phyloP scores from a whole-genome alignment of 305 asterid species.

The Plantago coronopus region DNA sequence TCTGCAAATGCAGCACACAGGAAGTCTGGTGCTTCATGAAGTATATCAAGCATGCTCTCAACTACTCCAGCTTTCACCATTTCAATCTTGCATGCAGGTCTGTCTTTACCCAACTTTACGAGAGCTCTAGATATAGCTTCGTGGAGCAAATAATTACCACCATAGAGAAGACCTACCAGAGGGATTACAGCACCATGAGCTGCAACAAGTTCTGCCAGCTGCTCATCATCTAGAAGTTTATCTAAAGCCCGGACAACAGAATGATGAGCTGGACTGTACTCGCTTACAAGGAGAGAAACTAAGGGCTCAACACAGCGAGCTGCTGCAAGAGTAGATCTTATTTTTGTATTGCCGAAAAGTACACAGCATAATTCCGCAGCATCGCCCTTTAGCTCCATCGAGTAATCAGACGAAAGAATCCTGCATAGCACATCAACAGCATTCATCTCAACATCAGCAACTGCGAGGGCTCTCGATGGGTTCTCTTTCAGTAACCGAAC shows the following conservation, averaged over 20 bases:
- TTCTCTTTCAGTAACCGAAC: constrained; percentile 85
- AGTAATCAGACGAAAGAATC: constrained; percentile 75
- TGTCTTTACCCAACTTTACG: constrained; percentile 90
- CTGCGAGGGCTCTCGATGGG: constrained; percentile 91
- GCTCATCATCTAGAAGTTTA: constrained; percentile 87
- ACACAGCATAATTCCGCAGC: constrained; percentile 81
- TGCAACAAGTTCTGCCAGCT: constrained; percentile 91
- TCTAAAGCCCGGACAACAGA: constrained; percentile 91
- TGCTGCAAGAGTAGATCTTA: constrained; percentile 75
- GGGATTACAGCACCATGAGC: constrained; percentile 97
- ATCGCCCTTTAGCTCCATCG: constrained; percentile 85
- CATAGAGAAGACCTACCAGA: constrained; percentile 84
- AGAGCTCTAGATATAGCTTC: constrained; percentile 92
- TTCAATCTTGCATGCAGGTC: constrained; percentile 94
- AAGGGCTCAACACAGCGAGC: constrained; percentile 85
- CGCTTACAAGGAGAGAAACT: constrained; percentile 69
- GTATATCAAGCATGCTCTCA: constrained; percentile 76
- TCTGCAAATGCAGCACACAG: constrained; percentile 92
- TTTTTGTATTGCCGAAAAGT: constrained; percentile 70
- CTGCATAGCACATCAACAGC: constrained; percentile 90
- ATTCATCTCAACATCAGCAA: constrained; percentile 95
- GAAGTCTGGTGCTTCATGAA: constrained; percentile 91
- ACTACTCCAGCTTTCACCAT: constrained; percentile 95
- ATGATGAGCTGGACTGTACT: constrained; percentile 78
- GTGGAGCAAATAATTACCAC: constrained; percentile 74